Conservation (phyloP, 2,329 filamentous ascomycete species). For the Colletotrichum tropicale region DNA sequence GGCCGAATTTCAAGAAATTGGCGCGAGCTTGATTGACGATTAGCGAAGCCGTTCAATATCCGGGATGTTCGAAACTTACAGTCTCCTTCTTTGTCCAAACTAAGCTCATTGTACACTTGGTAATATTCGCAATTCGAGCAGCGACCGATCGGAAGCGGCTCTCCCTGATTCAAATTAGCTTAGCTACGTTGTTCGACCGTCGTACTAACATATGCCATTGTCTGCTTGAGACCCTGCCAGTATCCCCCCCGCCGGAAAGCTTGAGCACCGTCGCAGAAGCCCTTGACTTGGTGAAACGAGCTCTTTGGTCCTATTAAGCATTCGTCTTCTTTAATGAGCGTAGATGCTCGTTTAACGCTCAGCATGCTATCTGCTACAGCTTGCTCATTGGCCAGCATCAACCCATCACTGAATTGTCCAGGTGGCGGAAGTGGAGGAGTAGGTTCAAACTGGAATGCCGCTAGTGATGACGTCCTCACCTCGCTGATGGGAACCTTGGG, state of each 20-base stretch:
- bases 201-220: slow-evolving; percentile 16
- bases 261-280: slow-evolving; percentile 44
- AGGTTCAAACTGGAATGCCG: background rate
- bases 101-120: slow-evolving; percentile 31
- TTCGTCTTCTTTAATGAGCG: background rate
- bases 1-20: slow-evolving; percentile 34
- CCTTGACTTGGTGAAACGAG: slow-evolving; percentile 37
- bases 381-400: slow-evolving; percentile 17
- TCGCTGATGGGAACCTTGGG: background rate
- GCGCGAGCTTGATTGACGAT: slow-evolving; percentile 31
- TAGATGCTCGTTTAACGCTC: background rate
- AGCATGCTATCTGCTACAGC: background rate
- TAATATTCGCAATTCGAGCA: slow-evolving; percentile 30
- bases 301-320: slow-evolving; percentile 35
- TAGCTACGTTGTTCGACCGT: background rate
- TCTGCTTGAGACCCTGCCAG: slow-evolving; percentile 38
- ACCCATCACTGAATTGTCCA: background rate
- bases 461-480: background rate
- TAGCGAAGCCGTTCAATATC: background rate
- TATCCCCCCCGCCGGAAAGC: slow-evolving; percentile 37
- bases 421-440: background rate
- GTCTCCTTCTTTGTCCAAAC: slow-evolving; percentile 31
- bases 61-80: slow-evolving; percentile 20
- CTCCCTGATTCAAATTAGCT: slow-evolving; percentile 16
- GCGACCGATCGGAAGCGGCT: slow-evolving; percentile 24